These are phyloP conservation scores for Dillenia turbinata DNA, from an alignment of 164 flowering plant genomes.

Conservation along the genomic window DNA sequence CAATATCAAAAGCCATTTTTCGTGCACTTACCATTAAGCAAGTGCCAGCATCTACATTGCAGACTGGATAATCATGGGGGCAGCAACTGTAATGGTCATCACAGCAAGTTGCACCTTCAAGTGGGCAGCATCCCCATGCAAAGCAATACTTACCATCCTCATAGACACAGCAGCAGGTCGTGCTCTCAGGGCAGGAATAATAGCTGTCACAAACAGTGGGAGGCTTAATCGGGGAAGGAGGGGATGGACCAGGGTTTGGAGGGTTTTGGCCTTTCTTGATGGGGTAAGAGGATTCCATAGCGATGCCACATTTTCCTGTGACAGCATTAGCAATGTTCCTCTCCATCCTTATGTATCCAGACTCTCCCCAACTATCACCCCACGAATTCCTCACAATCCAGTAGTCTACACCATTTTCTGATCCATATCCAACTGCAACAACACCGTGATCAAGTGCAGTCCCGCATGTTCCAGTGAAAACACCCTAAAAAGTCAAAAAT, in stretches of 20 bases:
- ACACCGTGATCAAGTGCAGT: slow-evolving; percentile 88
- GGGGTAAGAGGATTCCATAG: slow-evolving; percentile 84
- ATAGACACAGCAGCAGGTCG: slow-evolving; percentile 77
- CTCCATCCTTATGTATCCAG: slow-evolving; percentile 70
- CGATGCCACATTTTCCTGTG: slow-evolving; percentile 81
- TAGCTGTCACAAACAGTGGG: slow-evolving; percentile 59
- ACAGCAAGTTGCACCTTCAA: slow-evolving; percentile 88
- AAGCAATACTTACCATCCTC: slow-evolving; percentile 47
- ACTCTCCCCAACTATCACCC: slow-evolving; percentile 89
- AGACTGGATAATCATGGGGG: slow-evolving; percentile 87
- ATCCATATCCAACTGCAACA: slow-evolving; percentile 83
- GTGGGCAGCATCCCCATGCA: slow-evolving; percentile 95
- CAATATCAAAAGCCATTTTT: too few species aligned
- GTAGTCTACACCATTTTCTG: slow-evolving; percentile 70
- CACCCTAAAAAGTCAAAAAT: slow-evolving; percentile 43
- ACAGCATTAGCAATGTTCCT: slow-evolving; percentile 37
- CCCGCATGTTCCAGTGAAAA: slow-evolving; percentile 79
- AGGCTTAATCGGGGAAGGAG: slow-evolving; percentile 67
- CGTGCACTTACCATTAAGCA: slow-evolving; percentile 44
- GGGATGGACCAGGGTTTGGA: slow-evolving; percentile 90
- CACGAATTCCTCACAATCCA: slow-evolving; percentile 95
- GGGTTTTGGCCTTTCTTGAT: slow-evolving; percentile 74
- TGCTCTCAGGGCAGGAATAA: slow-evolving; percentile 55
- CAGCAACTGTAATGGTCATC: slow-evolving; percentile 86
- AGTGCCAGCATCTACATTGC: slow-evolving; percentile 61